These are phyloP conservation scores for Suillus hirtellus DNA, from an alignment of 768 basidiomycete species.

Conservation along the genomic window DNA sequence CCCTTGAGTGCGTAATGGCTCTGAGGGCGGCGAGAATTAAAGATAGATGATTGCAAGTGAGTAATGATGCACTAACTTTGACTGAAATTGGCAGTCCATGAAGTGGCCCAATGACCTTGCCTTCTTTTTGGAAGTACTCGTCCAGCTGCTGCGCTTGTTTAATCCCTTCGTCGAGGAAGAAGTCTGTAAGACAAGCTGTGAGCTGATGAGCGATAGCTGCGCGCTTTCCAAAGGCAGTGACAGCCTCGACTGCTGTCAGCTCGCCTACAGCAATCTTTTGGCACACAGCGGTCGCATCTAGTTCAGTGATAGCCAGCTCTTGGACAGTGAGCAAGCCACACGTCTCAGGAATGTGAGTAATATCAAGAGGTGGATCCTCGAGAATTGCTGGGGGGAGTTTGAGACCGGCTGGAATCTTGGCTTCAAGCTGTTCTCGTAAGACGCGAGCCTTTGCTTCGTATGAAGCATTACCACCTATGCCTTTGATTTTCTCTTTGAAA, in stretches of 20 bases:
- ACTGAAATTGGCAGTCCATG: constrained; percentile 43
- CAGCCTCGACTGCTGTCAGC: constrained; percentile 40
- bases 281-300: constrained; percentile 38
- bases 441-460: constrained; percentile 23
- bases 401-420: constrained; percentile 23
- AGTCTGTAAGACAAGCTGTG: constrained; percentile 39
- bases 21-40: constrained; percentile 18
- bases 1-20: constrained; percentile 42
- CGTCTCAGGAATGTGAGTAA: constrained; percentile 32
- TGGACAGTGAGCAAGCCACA: constrained; percentile 32
- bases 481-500: constrained; percentile 24
- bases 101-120: constrained; percentile 42
- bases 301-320: constrained; percentile 36
- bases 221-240: constrained; percentile 46
- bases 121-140: constrained; percentile 36
- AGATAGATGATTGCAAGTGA: not conserved
- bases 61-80: constrained; percentile 31
- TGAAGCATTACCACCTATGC: constrained; percentile 21
- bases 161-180: constrained; percentile 46
- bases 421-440: constrained; percentile 22
- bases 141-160: constrained; percentile 43
- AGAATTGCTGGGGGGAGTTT: constrained; percentile 20
- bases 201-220: constrained; percentile 55
- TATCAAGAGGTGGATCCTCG: constrained; percentile 30
- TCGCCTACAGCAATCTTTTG: constrained; percentile 29